Percentiles rank a stretch among this genome's conserved stretches.
These are phyloP conservation scores for Collybia mongolica DNA, from an alignment of 768 basidiomycete genomes.

Conservation along the genomic window DNA sequence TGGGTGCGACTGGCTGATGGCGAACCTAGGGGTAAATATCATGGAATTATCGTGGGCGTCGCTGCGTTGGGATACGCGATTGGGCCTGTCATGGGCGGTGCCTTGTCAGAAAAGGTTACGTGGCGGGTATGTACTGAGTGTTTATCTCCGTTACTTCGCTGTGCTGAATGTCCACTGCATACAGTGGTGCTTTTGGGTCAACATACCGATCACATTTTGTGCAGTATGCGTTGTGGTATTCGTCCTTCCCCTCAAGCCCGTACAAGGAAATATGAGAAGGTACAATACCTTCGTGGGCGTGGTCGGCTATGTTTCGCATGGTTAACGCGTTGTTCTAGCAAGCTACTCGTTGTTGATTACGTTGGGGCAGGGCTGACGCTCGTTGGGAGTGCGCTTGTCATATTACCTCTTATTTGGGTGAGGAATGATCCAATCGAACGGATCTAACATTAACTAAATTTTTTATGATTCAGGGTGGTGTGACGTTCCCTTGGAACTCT, in stretches of 20 bases:
- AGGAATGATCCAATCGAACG: constrained; percentile 5
- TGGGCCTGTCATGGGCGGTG: constrained; percentile 70
- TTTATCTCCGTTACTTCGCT: background rate
- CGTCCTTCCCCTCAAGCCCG: constrained; percentile 67
- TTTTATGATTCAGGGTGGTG: constrained; percentile 51
- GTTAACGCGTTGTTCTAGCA: constrained; percentile 31
- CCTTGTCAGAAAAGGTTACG: constrained; percentile 55
- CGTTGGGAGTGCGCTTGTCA: constrained; percentile 56
- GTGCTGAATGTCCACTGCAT: background rate
- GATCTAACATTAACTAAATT: background rate
- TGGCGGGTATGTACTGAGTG: constrained; percentile 49
- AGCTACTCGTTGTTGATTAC: constrained; percentile 67
- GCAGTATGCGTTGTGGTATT: constrained; percentile 58
- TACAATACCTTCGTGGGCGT: constrained; percentile 12
- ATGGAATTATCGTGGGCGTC: constrained; percentile 65
- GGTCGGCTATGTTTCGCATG: background rate
- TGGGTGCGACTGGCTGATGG: background rate
- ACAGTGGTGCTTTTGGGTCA: constrained; percentile 81
- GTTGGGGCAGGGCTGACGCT: constrained; percentile 59
- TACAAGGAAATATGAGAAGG: constrained; percentile 58
- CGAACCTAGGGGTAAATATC: constrained; percentile 63
- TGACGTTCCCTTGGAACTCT: constrained; percentile 71
- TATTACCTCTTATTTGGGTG: constrained; percentile 75
- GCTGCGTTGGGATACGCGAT: constrained; percentile 61
- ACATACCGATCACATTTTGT: constrained; percentile 54